Base-by-base conservation (phyloP, 2,329 filamentous ascomycete species). In the Coniochaeta sp. region DNA sequence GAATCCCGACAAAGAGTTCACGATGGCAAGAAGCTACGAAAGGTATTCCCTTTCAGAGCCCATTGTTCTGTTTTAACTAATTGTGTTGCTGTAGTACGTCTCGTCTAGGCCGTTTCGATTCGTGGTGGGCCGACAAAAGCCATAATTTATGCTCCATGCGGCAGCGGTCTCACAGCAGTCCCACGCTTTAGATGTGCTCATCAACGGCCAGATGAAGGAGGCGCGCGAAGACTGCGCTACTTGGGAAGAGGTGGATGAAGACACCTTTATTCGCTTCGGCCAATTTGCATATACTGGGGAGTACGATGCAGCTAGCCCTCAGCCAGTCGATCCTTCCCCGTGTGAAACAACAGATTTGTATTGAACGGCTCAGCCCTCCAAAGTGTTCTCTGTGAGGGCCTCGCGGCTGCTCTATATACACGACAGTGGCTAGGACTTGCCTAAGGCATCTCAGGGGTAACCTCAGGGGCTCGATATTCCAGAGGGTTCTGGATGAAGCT, bases 211-310 rank as follows among this genome's bases (percentile, higher is more conserved):
- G 22, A 74, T 72, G 49, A 66, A 68, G 32, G 73, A 76, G 55
- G 71, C 72, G 3, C 66, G 64, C 32, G 66, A 70, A 38, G 64
- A 67, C 10, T 66, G 70, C 28, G 71, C 68, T 12, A 64, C 71
- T 16, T 56, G 74, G 52, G 70, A 74, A 49, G 71, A 76, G 4
- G 66, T 74, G 47, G 71, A 76, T 53, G 72, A 73, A 12, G 68
- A 71, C 42, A 76, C 73, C 1, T 77, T 78, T 53, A 63, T 71
- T 26, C 69, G 68, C 2, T 76, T 78, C 56, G 71, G 67, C 54
- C 69, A 77, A 55, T 77, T 71, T 64, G 72, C 72, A 12, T 78
- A 77, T 53, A 75, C 70, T 0, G 71, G 73, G 9, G 65, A 74
- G 50, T 77, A 76, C 54, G 65, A 58, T 10, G 67, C 69, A 6